phyloP scores from a whole-genome alignment of 352 stramenopile species.

The Phytophthora sansomeana region DNA sequence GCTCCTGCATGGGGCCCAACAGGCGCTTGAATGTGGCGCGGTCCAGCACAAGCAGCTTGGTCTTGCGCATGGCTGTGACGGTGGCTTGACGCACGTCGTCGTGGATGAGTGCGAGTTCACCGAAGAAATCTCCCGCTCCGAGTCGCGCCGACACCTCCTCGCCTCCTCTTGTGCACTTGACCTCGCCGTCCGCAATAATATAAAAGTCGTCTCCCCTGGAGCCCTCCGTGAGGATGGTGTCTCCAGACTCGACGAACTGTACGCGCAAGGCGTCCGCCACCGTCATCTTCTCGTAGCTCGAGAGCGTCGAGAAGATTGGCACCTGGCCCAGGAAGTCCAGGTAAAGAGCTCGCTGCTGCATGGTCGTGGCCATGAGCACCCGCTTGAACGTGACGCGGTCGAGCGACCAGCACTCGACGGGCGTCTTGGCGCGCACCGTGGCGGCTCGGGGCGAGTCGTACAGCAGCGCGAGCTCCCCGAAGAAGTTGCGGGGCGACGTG shows the following conservation, averaged over 20 bases:
- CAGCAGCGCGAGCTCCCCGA: constrained; percentile 95
- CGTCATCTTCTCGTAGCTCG: constrained; percentile 74
- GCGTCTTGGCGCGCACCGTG: constrained; percentile 73
- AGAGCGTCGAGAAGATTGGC: constrained; percentile 81
- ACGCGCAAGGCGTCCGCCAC: constrained; percentile 75
- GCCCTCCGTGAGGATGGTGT: constrained; percentile 60
- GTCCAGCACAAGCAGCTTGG: constrained; percentile 89
- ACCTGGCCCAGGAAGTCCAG: constrained; percentile 71
- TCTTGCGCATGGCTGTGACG: constrained; percentile 81
- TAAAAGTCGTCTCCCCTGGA: constrained; percentile 82
- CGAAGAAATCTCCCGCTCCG: constrained; percentile 69
- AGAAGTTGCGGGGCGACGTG: constrained; percentile 76
- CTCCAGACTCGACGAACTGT: constrained; percentile 53
- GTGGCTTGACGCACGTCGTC: constrained; percentile 90
- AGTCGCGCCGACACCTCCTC: constrained; percentile 71
- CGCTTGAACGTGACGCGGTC: constrained; percentile 81
- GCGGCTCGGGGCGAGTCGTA: constrained; percentile 92
- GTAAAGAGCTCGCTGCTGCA: constrained; percentile 68
- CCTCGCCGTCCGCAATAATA: constrained; percentile 78
- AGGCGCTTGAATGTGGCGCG: constrained; percentile 91
- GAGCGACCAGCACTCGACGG: constrained; percentile 90
- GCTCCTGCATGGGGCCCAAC: constrained; percentile 89
- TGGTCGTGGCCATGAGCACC: constrained; percentile 73
- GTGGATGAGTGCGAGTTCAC: constrained; percentile 91
- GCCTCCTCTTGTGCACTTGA: constrained; percentile 65